Percentiles rank a stretch among this genome's conserved stretches.
Conservation (phyloP, 116 monocot genomes). For the Trichopus zeylanicus region DNA sequence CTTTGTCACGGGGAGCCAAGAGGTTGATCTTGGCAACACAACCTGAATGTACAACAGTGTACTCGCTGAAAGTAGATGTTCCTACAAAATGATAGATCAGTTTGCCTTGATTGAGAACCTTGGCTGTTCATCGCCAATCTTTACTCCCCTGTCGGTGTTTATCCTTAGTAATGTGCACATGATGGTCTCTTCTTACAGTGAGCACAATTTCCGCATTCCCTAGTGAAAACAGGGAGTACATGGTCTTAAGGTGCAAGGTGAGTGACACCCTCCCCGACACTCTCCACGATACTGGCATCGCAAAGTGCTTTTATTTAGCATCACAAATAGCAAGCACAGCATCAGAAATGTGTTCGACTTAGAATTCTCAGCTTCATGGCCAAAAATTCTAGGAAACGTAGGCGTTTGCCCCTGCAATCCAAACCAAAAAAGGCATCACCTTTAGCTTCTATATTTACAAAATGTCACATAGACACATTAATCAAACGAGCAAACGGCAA, state of each 20-base stretch:
- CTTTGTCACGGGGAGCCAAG: constrained; percentile 58
- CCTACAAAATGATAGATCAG: constrained; percentile 75
- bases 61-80: constrained; percentile 71
- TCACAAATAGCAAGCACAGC: too few relatives aligned
- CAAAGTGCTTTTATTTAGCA: too few relatives aligned
- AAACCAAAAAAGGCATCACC: too few relatives aligned
- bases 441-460: too few relatives aligned
- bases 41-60: constrained; percentile 50
- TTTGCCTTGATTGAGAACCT: constrained; percentile 70
- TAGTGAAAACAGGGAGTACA: constrained; percentile 76
- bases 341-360: too few relatives aligned
- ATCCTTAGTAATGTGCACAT: constrained; percentile 64
- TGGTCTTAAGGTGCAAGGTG: constrained; percentile 68
- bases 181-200: constrained; percentile 85
- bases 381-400: constrained; percentile 35
- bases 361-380: constrained; percentile 42
- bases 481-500: background rate
- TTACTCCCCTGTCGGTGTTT: constrained; percentile 63
- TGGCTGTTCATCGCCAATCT: constrained; percentile 52
- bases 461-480: too few relatives aligned
- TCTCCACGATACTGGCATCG: constrained; percentile 58
- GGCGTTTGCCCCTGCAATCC: constrained; percentile 25
- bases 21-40: constrained; percentile 71
- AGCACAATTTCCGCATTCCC: constrained; percentile 70
- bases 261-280: constrained; percentile 78